Base-by-base conservation (phyloP, 2,329 filamentous ascomycete species). In the Tricladium varicosporioides region DNA sequence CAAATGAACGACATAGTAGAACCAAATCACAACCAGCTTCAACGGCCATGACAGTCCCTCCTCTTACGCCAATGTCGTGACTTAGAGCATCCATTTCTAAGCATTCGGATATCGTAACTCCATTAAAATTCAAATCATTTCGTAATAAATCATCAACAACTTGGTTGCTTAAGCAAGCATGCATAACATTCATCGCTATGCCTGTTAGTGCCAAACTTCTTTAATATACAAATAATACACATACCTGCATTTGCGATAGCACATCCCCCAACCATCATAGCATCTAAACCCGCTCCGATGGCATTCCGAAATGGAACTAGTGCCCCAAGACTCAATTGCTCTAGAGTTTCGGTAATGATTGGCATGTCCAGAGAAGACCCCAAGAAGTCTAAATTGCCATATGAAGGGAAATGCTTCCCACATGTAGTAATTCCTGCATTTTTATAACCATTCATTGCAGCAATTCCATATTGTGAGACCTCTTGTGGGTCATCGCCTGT, bases 321-420 rank as follows among this genome's bases (percentile, higher is more conserved):
- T 27, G 93, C 93, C 66, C 88, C 95, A n/a, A 97, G 77, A 62
- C 91, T 96, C 46, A 97, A 78, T 67, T 96, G 92, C 70, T 97
- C 93, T 11, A 97, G 75, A 0, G 92, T 96, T 70, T 97, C 92
- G 0, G 92, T 97, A 65, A 97, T 97, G 60, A 96, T 94, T 13
- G 93, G 93, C 31, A 97, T 92, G 67, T 97, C 92, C 19, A 95
- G 77, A 48, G 90, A 92, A 4, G 92, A 96, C 11, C 92, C 92
- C 1, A 96, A 82, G 66, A 97, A 96, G 71, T 97, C 92, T 15
- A 97, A 78, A 67, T 96, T 97, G 32, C 93, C 93, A 69, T 97
- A 97, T 0, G 92, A 96, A 2, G 93, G 93, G 65, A 97, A 97
- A 72, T 97, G 93, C 72, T 97, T 97, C 56, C 93, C 93, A 69